These are phyloP conservation scores for Eucalyptus grandis DNA, from an alignment of 345 rosid genomes.

Conservation along the genomic window DNA sequence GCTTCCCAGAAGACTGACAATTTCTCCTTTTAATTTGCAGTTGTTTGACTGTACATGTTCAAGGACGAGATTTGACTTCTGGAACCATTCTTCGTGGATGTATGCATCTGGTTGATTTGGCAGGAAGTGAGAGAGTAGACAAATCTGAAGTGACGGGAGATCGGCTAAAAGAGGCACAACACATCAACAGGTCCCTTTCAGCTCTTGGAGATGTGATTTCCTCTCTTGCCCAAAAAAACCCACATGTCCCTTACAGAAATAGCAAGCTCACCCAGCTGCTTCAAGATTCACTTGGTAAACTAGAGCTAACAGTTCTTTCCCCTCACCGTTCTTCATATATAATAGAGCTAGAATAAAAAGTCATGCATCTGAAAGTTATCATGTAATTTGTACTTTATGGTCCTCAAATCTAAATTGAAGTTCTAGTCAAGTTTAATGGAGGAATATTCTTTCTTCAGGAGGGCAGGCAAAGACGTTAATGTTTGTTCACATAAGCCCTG, in stretches of 20 bases:
- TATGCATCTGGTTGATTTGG: slow-evolving; percentile 96
- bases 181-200: slow-evolving; percentile 87
- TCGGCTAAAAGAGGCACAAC: slow-evolving; percentile 91
- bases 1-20: background rate
- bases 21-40: slow-evolving; percentile 30
- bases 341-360: background rate
- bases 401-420: background rate
- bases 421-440: background rate
- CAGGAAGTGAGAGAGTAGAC: slow-evolving; percentile 95
- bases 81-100: slow-evolving; percentile 78
- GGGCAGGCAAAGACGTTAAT: slow-evolving; percentile 97
- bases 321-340: background rate
- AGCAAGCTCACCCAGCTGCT: slow-evolving; percentile 97
- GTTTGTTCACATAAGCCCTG: slow-evolving; percentile 98
- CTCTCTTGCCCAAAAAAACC: slow-evolving; percentile 94
- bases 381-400: background rate
- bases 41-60: slow-evolving; percentile 96
- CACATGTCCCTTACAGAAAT: slow-evolving; percentile 94
- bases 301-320: background rate
- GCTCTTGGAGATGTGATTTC: slow-evolving; percentile 97
- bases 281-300: slow-evolving; percentile 90
- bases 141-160: slow-evolving; percentile 94
- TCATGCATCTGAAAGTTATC: background rate
- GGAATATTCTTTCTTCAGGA: slow-evolving; percentile 26
- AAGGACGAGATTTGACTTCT: slow-evolving; percentile 82